Base-by-base conservation (phyloP, 2,329 filamentous ascomycete species). In the Sporothrix protearum region DNA sequence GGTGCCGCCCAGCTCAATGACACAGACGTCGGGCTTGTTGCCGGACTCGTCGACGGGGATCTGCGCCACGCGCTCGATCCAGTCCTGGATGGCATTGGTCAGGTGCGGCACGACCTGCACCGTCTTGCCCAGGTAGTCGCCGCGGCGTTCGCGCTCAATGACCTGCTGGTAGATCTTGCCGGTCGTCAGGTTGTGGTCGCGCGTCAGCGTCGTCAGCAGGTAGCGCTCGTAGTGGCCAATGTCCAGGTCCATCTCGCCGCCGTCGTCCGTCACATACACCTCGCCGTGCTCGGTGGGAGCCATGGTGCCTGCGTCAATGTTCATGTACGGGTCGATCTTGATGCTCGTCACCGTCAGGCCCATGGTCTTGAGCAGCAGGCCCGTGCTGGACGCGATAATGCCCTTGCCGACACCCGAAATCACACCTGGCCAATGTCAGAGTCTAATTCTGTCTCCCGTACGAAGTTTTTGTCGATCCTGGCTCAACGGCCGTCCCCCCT, bases 141-240 rank as follows among this genome's bases (percentile, higher is more conserved):
- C 87, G 53, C 81, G 81, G 33, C 87, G 82, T 78, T 88, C 87
- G 73, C 88, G 89, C 78, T 91, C 86, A 77, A 97, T 94, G 70
- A 97, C 94, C 77, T 92, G 89, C 78, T 93, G 87, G 82, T 97
- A 98, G 76, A 98, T 93, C 84, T 98, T 97, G 79, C 96, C 96
- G 6, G 95, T 97, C 3, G 96, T 99, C 81, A 99, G 97, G 82
- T 98, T 98, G 84, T 95, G 93, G 76, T 97, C 94, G 73, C 90
- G 86, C 9, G 89, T 93, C 73, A 98, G 86, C 71, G 90, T 92
- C 75, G 95, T 90, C 78, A 91, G 90, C 70, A 97, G 89, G 79
- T 97, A 97, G 73, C 84, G 78, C 77, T 87, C 85, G 76, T 87
- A 88, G 78, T 87, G 87, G 25, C 86, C 86, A 59, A 88, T 81